Evolutionary conservation across 495 filamentous ascomycete genomes (phyloP).

Genomic region (Chaetomium fimeti): DNA sequence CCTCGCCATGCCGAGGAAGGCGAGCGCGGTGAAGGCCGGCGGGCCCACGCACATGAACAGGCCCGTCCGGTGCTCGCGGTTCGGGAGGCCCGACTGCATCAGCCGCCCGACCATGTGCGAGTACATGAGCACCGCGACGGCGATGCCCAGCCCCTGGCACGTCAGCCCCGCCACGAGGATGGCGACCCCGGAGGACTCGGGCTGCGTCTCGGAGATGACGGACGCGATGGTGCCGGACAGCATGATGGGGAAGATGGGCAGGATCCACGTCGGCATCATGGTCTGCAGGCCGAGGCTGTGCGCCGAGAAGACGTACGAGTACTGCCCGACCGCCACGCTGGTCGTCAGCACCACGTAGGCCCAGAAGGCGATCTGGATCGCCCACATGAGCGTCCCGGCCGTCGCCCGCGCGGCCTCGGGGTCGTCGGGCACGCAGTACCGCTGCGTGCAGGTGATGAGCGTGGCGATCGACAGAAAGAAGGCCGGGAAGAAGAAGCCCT

Average conservation of each 20-base stretch:
- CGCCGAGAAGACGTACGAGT: conserved; percentile 50
- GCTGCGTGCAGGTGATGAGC: conserved; percentile 59
- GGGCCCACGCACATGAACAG: conserved; percentile 74
- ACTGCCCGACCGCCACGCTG: conserved; percentile 51
- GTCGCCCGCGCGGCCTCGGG: conserved; percentile 36
- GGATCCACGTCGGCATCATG: conserved; percentile 58
- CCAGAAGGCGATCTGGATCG: conserved; percentile 54
- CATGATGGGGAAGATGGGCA: conserved; percentile 59
- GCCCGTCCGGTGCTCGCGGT: conserved; percentile 51
- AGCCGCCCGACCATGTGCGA: conserved; percentile 60
- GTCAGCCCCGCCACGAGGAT: conserved; percentile 53
- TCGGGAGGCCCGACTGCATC: conserved; percentile 58
- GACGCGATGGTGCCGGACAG: conserved; percentile 54
- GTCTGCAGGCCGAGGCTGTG: conserved; percentile 39
- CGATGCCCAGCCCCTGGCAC: conserved; percentile 55
- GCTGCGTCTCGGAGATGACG: conserved; percentile 46
- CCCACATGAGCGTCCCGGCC: conserved; percentile 36
- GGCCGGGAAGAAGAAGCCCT: conserved; percentile 67
- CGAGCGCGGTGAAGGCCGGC: conserved; percentile 58
- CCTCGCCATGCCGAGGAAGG: conserved; percentile 33
- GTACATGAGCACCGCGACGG: conserved; percentile 55
- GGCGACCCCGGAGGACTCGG: conserved; percentile 37
- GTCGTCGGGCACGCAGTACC: conserved; percentile 51
- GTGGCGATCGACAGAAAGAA: conserved; percentile 66
- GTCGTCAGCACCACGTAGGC: conserved; percentile 49